A percentile compares a stretch with the other conserved stretches of the same genome.
phyloP scores from a whole-genome alignment of 106 monocot species.

The Vanilla planifolia region DNA sequence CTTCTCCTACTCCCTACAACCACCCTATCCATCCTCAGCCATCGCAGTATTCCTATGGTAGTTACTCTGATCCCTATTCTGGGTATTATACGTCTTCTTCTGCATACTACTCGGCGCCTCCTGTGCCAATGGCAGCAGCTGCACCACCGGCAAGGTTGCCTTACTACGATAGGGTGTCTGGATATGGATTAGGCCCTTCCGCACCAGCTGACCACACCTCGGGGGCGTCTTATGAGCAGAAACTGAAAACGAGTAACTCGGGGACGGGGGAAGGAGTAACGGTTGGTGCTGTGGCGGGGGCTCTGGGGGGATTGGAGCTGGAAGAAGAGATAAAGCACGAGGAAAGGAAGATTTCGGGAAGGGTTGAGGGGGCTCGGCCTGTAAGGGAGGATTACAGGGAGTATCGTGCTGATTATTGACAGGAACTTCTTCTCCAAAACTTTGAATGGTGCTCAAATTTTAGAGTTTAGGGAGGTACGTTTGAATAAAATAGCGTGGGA shows the following conservation, averaged over 20 bases:
- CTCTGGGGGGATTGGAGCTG: conserved; percentile 59
- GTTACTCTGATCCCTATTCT: conserved; percentile 41
- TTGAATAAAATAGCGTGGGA: conserved; percentile 9
- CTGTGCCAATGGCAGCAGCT: conserved; percentile 22
- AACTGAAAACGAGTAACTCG: conserved; percentile 24
- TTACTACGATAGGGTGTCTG: conserved; percentile 29
- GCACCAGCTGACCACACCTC: conserved; percentile 56
- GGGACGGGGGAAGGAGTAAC: conserved; percentile 60
- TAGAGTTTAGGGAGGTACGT: conserved; percentile 5
- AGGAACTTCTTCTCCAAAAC: not conserved
- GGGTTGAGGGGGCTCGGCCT: conserved; percentile 27
- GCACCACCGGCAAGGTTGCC: conserved; percentile 18
- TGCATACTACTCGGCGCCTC: conserved; percentile 40
- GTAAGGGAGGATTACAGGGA: conserved; percentile 48
- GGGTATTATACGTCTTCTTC: conserved; percentile 32
- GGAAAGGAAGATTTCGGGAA: conserved; percentile 60
- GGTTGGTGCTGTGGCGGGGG: conserved; percentile 68
- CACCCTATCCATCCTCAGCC: conserved; percentile 9
- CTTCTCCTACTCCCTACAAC: conserved; percentile 24
- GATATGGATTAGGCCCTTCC: conserved; percentile 43
- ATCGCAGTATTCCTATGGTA: conserved; percentile 20
- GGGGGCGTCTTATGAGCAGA: conserved; percentile 27
- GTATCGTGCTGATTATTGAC: conserved; percentile 39
- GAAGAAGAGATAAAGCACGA: conserved; percentile 69
- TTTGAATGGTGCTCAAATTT: not conserved